These are phyloP conservation scores for Chlorella sp. DNA, from an alignment of 139 green algal genomes.

Conservation along the genomic window DNA sequence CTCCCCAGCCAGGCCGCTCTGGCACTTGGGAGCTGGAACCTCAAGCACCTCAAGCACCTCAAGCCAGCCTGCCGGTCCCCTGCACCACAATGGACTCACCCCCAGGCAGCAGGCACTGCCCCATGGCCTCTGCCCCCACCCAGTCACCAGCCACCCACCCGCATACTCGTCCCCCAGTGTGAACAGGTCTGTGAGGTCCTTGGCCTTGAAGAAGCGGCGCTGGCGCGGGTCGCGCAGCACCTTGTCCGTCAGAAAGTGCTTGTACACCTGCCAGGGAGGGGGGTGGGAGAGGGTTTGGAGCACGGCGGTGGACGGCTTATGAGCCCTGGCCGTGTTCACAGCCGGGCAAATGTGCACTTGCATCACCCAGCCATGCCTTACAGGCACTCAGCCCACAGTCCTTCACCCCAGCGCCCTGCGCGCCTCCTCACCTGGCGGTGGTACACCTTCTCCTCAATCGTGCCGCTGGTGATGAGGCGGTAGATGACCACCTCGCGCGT, in stretches of 20 bases:
- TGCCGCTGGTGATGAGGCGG: conserved; percentile 93
- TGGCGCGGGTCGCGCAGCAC: conserved; percentile 94
- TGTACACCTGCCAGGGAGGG: conserved; percentile 52
- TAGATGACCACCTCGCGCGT: conserved; percentile 93
- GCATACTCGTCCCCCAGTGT: conserved; percentile 83
- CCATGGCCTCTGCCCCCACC: neutral
- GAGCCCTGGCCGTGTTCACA: too few relatives aligned
- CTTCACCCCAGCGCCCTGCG: neutral
- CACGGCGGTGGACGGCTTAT: too few relatives aligned
- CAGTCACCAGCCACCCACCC: neutral
- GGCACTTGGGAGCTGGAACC: too few relatives aligned
- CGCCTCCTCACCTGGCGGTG: conserved; percentile 92
- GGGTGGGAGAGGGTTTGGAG: conserved; percentile 46
- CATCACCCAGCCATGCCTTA: too few relatives aligned
- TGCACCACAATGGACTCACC: too few relatives aligned
- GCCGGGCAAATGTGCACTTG: too few relatives aligned
- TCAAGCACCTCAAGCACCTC: too few relatives aligned
- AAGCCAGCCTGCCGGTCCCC: neutral
- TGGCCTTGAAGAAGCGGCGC: conserved; percentile 92
- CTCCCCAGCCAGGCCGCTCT: too few relatives aligned
- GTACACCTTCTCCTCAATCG: conserved; percentile 99
- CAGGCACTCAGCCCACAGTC: neutral
- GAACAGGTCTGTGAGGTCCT: conserved; percentile 95
- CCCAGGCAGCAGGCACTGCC: too few relatives aligned
- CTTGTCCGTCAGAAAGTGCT: conserved; percentile 57